A percentile compares a stretch with the other conserved stretches of the same genome.
These are phyloP conservation scores for Boletus rufocinnamomeus DNA, from an alignment of 768 basidiomycete species.

Conservation along the genomic window DNA sequence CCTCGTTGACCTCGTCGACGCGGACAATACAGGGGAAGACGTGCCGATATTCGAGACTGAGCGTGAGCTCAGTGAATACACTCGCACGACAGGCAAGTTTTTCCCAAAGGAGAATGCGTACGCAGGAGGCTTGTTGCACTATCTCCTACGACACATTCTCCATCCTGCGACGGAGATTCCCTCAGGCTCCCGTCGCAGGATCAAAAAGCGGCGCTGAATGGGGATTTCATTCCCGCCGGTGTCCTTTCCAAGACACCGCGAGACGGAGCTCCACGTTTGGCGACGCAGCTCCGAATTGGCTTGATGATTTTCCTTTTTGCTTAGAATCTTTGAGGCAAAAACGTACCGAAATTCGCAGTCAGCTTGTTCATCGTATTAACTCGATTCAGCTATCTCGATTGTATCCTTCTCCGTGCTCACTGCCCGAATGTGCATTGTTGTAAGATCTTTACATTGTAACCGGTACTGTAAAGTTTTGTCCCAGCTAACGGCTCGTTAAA, in stretches of 20 bases:
- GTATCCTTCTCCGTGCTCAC: too few species aligned
- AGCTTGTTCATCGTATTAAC: background rate
- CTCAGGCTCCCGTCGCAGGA: background rate
- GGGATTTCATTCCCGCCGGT: slow-evolving; percentile 12
- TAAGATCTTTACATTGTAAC: background rate
- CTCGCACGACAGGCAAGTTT: slow-evolving; percentile 4
- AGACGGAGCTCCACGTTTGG: slow-evolving; percentile 5
- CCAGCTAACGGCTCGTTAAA: too few species aligned
- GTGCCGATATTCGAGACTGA: slow-evolving; percentile 12
- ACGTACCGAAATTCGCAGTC: background rate
- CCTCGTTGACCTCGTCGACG: slow-evolving; percentile 25
- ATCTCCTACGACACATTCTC: slow-evolving; percentile 20
- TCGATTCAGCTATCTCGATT: background rate
- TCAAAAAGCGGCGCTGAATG: slow-evolving; percentile 10
- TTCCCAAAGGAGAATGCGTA: slow-evolving; percentile 18
- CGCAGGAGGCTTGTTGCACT: slow-evolving; percentile 19
- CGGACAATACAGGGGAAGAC: background rate
- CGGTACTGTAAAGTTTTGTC: background rate
- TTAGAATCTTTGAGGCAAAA: background rate
- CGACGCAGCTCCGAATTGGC: background rate
- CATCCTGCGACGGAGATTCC: background rate
- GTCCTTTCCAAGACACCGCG: background rate
- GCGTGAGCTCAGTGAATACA: slow-evolving; percentile 13
- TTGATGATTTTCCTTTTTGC: background rate
- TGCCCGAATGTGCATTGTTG: background rate